A percentile compares a stretch with the other conserved stretches of the same genome.
Conservation (phyloP, 2,329 filamentous ascomycete genomes). For the Ophiostoma quercus region DNA sequence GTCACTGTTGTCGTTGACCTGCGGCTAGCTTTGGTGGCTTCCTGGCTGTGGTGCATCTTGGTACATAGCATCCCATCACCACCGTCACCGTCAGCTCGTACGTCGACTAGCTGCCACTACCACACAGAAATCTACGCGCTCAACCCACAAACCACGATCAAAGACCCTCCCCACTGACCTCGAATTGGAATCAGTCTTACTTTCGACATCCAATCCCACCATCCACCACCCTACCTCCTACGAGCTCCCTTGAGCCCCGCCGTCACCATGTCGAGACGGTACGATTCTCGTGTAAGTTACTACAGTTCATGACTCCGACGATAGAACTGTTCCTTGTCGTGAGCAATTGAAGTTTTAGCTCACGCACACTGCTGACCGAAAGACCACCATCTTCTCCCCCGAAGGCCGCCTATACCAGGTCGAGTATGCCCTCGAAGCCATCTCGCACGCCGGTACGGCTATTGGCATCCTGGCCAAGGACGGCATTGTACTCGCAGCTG, state of each 20-base stretch:
- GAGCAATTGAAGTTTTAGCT: background rate
- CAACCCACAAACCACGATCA: background rate
- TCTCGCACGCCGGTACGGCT: slow-evolving; percentile 95
- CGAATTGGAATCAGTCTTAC: background rate
- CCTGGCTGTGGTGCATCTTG: background rate
- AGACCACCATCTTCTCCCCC: slow-evolving; percentile 99
- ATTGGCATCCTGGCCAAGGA: slow-evolving; percentile 96
- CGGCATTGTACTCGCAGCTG: slow-evolving; percentile 94
- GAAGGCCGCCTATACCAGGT: slow-evolving; percentile 98
- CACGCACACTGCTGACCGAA: slow-evolving; percentile 19
- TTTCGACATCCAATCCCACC: background rate
- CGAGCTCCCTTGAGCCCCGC: slow-evolving; percentile 9
- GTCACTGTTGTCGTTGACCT: slow-evolving; percentile 18
- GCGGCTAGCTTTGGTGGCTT: slow-evolving; percentile 8
- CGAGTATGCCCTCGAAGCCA: slow-evolving; percentile 97
- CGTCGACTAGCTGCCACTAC: background rate
- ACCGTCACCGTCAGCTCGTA: background rate
- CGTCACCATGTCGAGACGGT: slow-evolving; percentile 78
- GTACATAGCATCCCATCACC: background rate
- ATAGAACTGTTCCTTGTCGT: background rate
- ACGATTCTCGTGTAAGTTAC: slow-evolving; percentile 82
- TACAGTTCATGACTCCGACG: too few relatives aligned
- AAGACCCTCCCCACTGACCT: background rate
- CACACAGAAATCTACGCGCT: background rate
- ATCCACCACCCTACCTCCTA: background rate